Percentiles rank a stretch among this genome's conserved stretches.
Conservation (phyloP, 2,329 filamentous ascomycete species). For the Aureobasidium sp. region DNA sequence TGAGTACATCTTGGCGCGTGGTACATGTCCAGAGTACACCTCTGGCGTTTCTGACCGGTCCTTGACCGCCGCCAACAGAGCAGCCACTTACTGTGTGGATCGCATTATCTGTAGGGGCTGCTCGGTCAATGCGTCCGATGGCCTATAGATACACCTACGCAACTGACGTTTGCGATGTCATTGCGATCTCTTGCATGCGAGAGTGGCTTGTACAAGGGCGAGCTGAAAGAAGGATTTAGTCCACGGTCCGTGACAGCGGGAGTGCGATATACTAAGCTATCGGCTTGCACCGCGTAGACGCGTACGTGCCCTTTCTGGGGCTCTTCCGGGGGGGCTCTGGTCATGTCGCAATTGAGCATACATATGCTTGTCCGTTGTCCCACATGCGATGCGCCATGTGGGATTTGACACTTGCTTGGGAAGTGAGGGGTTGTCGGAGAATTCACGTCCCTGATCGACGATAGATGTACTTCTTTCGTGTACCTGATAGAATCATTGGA, state of each 20-base stretch:
- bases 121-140: not conserved
- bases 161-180: not conserved
- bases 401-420: too few relatives aligned
- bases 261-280: not conserved
- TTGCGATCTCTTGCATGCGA: not conserved
- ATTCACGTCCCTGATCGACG: too few relatives aligned
- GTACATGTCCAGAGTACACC: not conserved
- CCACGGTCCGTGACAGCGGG: not conserved
- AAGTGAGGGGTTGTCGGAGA: too few relatives aligned
- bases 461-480: too few relatives aligned
- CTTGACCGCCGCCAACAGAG: not conserved
- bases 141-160: not conserved
- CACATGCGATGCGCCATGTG: not conserved
- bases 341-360: not conserved
- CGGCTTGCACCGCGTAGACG: not conserved
- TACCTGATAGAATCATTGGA: too few relatives aligned
- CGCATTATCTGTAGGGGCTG: not conserved
- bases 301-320: not conserved
- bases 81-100: conserved; percentile 1
- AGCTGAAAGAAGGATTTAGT: conserved; percentile 4
- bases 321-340: not conserved
- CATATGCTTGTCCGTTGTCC: not conserved
- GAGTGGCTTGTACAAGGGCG: not conserved
- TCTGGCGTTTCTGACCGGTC: not conserved
- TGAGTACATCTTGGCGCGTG: not conserved